Evolutionary conservation across 2,329 filamentous ascomycete species (phyloP).

Genomic region (Paecilomyces niveus): DNA sequence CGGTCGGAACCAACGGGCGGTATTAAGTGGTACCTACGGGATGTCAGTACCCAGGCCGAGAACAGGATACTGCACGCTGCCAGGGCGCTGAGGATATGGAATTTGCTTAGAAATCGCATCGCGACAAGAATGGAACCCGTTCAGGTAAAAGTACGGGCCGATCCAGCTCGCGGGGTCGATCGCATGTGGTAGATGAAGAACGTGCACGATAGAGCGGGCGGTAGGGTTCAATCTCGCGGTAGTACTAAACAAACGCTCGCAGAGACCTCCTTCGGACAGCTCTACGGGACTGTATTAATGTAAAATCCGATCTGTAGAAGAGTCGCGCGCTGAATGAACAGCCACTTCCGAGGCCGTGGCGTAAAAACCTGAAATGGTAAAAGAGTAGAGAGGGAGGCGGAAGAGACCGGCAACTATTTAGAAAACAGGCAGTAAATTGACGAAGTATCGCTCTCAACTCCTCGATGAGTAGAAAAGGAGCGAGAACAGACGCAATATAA

Average conservation of each 20-base stretch:
- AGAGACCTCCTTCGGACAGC: not conserved
- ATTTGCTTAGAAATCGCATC: conserved; percentile 22
- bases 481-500: not conserved
- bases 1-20: conserved; percentile 7
- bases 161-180: not conserved
- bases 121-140: not conserved
- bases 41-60: conserved; percentile 21
- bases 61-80: conserved; percentile 22
- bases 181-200: not conserved
- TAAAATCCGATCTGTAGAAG: not conserved
- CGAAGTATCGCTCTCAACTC: not conserved
- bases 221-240: not conserved
- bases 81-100: conserved; percentile 23
- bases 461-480: not conserved
- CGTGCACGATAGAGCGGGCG: not conserved
- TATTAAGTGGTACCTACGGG: conserved; percentile 14
- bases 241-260: not conserved
- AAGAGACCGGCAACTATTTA: not conserved
- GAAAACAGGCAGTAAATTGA: not conserved
- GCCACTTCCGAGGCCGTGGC: not conserved
- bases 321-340: not conserved
- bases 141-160: not conserved
- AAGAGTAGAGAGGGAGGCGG: not conserved
- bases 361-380: not conserved
- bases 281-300: not conserved